phyloP scores from a whole-genome alignment of 148 eudicot genomes.

The Talinum fruticosum region DNA sequence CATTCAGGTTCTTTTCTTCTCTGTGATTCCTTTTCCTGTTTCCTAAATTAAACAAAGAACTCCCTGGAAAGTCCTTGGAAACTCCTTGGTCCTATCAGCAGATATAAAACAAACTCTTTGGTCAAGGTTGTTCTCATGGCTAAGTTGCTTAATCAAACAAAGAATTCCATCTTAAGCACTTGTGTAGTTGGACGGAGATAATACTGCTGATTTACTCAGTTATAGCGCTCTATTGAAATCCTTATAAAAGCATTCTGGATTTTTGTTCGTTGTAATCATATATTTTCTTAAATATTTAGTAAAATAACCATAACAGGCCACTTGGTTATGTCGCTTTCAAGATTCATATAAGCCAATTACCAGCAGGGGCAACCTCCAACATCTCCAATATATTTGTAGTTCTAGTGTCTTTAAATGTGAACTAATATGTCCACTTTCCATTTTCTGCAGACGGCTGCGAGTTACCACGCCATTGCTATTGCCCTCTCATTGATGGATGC shows the following conservation, averaged over 20 bases:
- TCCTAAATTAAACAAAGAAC: neutral
- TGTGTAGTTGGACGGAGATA: neutral
- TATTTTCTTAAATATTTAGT: neutral
- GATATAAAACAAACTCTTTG: neutral
- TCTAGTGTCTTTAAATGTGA: neutral
- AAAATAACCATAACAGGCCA: neutral
- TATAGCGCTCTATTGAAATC: neutral
- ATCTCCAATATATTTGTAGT: neutral
- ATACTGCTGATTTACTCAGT: neutral
- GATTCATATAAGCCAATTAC: neutral
- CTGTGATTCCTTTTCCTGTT: neutral
- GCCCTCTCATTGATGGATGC: conserved; percentile 99
- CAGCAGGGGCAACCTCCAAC: neutral
- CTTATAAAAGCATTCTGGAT: neutral
- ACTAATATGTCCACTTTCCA: conserved; percentile 18
- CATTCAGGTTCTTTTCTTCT: conserved; percentile 67
- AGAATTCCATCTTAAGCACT: neutral
- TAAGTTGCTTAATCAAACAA: neutral
- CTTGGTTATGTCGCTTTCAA: neutral
- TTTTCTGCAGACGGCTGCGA: conserved; percentile 87
- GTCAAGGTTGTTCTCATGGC: neutral
- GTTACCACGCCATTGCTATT: conserved; percentile 99
- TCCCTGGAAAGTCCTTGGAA: neutral
- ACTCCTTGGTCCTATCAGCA: neutral
- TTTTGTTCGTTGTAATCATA: too few species aligned